phyloP scores from a whole-genome alignment of 2,329 filamentous ascomycete species.

The Thelonectria discophora region DNA sequence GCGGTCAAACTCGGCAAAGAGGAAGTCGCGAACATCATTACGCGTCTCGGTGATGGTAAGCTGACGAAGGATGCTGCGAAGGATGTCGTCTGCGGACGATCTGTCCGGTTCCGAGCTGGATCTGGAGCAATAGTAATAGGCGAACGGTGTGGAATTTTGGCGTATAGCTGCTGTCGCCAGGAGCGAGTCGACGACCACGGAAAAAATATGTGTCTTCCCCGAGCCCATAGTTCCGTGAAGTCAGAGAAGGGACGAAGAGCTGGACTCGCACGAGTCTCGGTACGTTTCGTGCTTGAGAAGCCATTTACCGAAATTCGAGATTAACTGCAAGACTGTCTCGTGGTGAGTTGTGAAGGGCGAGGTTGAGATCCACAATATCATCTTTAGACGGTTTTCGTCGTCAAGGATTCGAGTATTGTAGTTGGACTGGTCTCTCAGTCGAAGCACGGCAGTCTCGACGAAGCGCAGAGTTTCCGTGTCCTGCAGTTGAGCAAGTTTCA shows the following conservation, averaged over 20 bases:
- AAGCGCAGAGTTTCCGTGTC: neutral
- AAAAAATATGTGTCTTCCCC: conserved; percentile 1
- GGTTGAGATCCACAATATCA: neutral
- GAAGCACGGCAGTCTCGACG: neutral
- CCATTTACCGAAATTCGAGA: neutral
- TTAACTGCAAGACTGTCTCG: neutral
- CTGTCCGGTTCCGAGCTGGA: neutral
- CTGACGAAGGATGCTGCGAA: neutral
- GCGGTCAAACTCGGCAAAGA: neutral
- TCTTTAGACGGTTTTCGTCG: neutral
- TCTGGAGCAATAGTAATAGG: neutral
- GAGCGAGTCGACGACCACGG: neutral
- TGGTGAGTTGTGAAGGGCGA: neutral
- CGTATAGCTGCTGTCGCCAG: neutral
- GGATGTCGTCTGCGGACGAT: neutral
- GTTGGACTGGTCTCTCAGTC: conserved; percentile 2
- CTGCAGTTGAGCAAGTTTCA: neutral
- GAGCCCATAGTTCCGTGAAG: conserved; percentile 1
- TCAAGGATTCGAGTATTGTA: neutral
- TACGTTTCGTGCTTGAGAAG: neutral
- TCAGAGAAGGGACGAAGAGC: neutral
- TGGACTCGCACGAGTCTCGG: neutral
- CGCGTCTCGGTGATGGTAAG: neutral
- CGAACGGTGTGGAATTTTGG: neutral
- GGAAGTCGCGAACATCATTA: neutral